Evolutionary conservation across 176 grass and related monocot species (phyloP), one percentile per base, ranked within the genome.

Genomic region (Avena atlantica): DNA sequence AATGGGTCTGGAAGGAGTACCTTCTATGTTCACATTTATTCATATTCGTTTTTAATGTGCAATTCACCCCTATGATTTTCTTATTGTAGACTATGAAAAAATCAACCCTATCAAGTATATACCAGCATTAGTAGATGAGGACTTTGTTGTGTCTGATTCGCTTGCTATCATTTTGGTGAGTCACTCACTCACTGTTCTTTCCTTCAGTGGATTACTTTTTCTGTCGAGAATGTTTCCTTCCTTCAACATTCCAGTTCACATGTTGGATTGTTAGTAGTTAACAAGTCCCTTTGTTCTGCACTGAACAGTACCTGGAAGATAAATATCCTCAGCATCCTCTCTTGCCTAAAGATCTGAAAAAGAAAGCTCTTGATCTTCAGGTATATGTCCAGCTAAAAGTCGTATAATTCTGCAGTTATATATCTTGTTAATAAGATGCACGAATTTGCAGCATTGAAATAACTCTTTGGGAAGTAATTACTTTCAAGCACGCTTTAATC

Each of bases 291-390:
- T 53, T 9, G 3, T 52, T 53, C 79, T 89, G 59, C 45, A 36
- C 52, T 90, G 66, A 74, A 10, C 74, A 98, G 96, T 98, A 98
- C 88, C 83, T 98, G 76, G 96, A 98, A 89, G 91, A 98, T 29
- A 98, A 98, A 74, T 98, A 95, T 80, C 96, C 91, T 73, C 81
- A 94, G 59, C 65, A 85, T 72, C 90, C 91, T 64, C 93, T 98
- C 17, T 58, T 95, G 20, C 96, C 93, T 78, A 87, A 82, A 70
- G 96, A 98, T 89, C 63, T 86, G 8, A 95, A 92, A 89, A 89
- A 61, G 76, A 98, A 95, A 89, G 93, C 93, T 80, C 80, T 94
- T 53, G 95, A 98, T 88, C 78, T 94, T 84, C 96, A 98, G 93
- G 95, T 98, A 91, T 70, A 61, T 80, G 67, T 60, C 29, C 19